phyloP scores from a whole-genome alignment of 2,329 filamentous ascomycete species.

The Fusarium floridanum region DNA sequence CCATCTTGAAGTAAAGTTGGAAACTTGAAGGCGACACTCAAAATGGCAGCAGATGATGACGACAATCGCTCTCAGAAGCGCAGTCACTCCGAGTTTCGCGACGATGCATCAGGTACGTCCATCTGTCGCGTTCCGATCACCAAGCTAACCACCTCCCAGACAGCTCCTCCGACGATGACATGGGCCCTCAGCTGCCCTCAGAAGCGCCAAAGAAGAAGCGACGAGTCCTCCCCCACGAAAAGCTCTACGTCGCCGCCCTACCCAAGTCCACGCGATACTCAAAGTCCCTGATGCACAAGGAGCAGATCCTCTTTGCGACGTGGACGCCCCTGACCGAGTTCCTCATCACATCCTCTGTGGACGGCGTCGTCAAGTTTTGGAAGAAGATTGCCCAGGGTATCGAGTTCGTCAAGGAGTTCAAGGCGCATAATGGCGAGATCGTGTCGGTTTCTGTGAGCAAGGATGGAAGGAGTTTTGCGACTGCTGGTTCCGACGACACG shows the following conservation, averaged over 20 bases:
- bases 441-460: constrained; percentile 85
- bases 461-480: constrained; percentile 94
- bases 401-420: constrained; percentile 98
- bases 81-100: constrained; percentile 67
- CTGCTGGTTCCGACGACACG: constrained; percentile 81
- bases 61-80: constrained; percentile 59
- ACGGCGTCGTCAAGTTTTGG: constrained; percentile 99
- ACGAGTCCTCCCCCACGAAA: constrained; percentile 91
- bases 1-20: background rate
- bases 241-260: constrained; percentile 91
- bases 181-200: constrained; percentile 91
- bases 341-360: constrained; percentile 90
- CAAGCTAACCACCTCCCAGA: constrained; percentile 54
- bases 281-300: constrained; percentile 98
- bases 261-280: constrained; percentile 87
- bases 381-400: constrained; percentile 92
- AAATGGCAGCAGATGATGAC: constrained; percentile 50
- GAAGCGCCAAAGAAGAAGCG: constrained; percentile 90
- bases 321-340: constrained; percentile 95
- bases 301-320: constrained; percentile 88
- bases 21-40: background rate
- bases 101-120: constrained; percentile 58
- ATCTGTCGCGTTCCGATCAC: constrained; percentile 19
- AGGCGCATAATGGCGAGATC: constrained; percentile 88
- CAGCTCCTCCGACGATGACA: constrained; percentile 88